Conservation (phyloP, 1,284 basidiomycete genomes). For the Kalmanozyma brasiliensis region DNA sequence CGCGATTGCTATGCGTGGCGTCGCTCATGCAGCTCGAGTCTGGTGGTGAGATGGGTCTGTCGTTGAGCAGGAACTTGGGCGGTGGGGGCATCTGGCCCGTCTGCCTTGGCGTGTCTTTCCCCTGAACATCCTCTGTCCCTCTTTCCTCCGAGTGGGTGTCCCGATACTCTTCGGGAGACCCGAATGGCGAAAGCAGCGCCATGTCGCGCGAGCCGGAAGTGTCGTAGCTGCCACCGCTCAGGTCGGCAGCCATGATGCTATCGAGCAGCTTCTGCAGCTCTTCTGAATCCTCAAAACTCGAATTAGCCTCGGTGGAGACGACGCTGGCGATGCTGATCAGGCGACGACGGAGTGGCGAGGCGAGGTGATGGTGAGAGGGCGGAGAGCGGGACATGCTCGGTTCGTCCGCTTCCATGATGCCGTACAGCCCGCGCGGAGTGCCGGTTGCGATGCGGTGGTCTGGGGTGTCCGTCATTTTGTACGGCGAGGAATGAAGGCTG, state of each 20-base stretch:
- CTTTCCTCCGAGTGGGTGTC: slow-evolving; percentile 6
- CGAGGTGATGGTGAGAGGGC: neutral
- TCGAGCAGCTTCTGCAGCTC: slow-evolving; percentile 44
- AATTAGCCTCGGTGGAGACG: slow-evolving; percentile 45
- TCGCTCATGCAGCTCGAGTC: slow-evolving; percentile 33
- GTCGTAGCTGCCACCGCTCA: slow-evolving; percentile 17
- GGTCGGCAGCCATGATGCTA: slow-evolving; percentile 41
- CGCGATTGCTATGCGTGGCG: slow-evolving; percentile 1
- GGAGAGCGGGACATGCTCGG: neutral
- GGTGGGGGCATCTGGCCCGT: slow-evolving; percentile 13
- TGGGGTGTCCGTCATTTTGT: slow-evolving; percentile 10
- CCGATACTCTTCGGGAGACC: slow-evolving; percentile 17
- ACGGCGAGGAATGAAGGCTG: slow-evolving; percentile 18
- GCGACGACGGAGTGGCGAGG: neutral
- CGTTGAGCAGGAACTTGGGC: slow-evolving; percentile 45
- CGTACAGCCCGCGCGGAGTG: slow-evolving; percentile 17
- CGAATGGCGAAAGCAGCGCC: slow-evolving; percentile 39
- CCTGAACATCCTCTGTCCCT: neutral
- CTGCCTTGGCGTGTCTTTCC: slow-evolving; percentile 1
- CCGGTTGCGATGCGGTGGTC: slow-evolving; percentile 4
- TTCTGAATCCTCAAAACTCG: slow-evolving; percentile 44
- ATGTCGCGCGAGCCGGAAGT: slow-evolving; percentile 17
- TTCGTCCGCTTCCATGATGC: slow-evolving; percentile 26
- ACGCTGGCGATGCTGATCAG: slow-evolving; percentile 28
- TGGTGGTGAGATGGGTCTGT: slow-evolving; percentile 40